Conservation (phyloP, 2,329 filamentous ascomycete species). For the Lasiodiplodia sp. region DNA sequence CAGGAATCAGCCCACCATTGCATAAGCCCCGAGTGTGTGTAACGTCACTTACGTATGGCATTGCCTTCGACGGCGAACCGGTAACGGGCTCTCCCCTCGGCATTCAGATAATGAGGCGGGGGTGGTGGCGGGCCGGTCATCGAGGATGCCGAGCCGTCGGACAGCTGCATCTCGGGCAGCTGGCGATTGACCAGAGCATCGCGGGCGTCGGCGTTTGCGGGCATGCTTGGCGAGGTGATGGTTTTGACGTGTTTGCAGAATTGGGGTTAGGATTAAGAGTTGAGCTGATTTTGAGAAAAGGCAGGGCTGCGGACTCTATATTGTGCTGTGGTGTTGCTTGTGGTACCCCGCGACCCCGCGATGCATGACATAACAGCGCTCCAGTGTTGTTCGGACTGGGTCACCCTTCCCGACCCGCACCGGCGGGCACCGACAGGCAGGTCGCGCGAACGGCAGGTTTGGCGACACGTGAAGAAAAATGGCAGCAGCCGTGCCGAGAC, state of each 20-base stretch:
- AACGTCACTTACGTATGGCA: slow-evolving; percentile 55
- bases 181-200: slow-evolving; percentile 53
- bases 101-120: slow-evolving; percentile 51
- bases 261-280: background rate
- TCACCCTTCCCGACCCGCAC: slow-evolving; percentile 7
- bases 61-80: slow-evolving; percentile 62
- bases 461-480: slow-evolving; percentile 4
- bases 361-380: slow-evolving; percentile 11
- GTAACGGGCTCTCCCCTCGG: slow-evolving; percentile 52
- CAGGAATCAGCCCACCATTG: background rate
- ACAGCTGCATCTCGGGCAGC: slow-evolving; percentile 59
- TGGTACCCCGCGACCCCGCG: slow-evolving; percentile 9
- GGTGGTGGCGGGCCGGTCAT: slow-evolving; percentile 55
- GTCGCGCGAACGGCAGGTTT: slow-evolving; percentile 24
- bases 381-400: slow-evolving; percentile 15
- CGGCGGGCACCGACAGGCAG: background rate
- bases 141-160: slow-evolving; percentile 50
- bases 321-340: no score
- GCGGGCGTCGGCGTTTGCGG: slow-evolving; percentile 48
- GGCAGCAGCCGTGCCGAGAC: background rate
- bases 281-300: background rate
- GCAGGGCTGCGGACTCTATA: background rate
- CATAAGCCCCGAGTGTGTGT: background rate
- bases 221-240: slow-evolving; percentile 36
- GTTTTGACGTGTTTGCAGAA: background rate